Evolutionary conservation across 208 protist species (phyloP).

Genomic region (Crithidia sp.): DNA sequence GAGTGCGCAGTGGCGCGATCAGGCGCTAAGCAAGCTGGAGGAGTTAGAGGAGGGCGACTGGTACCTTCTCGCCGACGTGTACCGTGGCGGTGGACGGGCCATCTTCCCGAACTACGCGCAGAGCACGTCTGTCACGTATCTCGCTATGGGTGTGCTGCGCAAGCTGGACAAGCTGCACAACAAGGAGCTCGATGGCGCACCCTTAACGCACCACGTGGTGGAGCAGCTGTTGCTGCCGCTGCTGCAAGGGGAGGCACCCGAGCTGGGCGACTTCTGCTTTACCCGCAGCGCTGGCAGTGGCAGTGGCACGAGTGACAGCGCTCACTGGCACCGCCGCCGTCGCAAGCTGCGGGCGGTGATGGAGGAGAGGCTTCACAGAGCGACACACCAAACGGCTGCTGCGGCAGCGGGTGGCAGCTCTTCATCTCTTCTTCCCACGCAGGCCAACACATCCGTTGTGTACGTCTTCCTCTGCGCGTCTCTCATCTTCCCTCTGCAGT

Average conservation of each 20-base stretch:
- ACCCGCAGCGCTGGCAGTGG: constrained; percentile 10
- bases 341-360: constrained; percentile 24
- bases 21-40: constrained; percentile 62
- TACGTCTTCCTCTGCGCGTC: constrained; percentile 37
- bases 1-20: constrained; percentile 88
- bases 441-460: neutral
- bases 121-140: constrained; percentile 31
- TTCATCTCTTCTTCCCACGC: neutral
- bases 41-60: constrained; percentile 74
- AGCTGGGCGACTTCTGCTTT: constrained; percentile 23
- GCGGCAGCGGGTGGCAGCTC: neutral
- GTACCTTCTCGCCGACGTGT: constrained; percentile 67
- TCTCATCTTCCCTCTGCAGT: constrained; percentile 86
- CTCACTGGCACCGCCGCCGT: constrained; percentile 28
- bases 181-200: constrained; percentile 32
- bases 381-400: neutral
- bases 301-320: constrained; percentile 8
- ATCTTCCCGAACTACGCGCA: constrained; percentile 81
- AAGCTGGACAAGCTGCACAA: constrained; percentile 54
- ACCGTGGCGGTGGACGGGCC: constrained; percentile 33
- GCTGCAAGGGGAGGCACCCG: constrained; percentile 37
- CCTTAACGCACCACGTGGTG: constrained; percentile 19
- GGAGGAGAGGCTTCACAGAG: constrained; percentile 11
- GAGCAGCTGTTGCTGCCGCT: constrained; percentile 24
- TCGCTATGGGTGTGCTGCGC: constrained; percentile 51